Conservation (phyloP, 495 filamentous ascomycete genomes). For the Podospora pseudopauciseta region DNA sequence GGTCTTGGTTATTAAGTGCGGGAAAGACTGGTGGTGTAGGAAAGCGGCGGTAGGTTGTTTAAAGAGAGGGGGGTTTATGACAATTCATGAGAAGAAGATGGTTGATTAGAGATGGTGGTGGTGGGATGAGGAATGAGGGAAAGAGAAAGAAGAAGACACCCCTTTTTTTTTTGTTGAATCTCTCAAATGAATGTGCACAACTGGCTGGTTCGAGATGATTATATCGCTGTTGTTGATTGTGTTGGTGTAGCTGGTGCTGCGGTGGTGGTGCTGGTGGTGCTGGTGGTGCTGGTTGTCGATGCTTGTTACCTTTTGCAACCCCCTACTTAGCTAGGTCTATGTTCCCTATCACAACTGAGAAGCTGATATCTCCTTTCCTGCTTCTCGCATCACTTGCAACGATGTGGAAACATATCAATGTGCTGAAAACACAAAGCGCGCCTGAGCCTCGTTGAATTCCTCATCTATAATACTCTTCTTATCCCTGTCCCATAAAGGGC, state of each 20-base stretch:
- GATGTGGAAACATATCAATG: background rate
- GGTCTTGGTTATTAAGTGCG: conserved; percentile 59
- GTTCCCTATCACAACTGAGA: background rate
- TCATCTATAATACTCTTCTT: background rate
- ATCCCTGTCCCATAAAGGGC: background rate
- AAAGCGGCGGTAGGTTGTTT: conserved; percentile 1
- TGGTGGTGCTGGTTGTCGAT: background rate
- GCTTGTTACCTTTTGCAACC: background rate
- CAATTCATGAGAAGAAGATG: background rate
- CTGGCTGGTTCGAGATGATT: background rate
- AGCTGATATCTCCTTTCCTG: background rate
- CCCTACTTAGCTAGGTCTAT: background rate
- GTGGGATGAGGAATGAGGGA: no score
- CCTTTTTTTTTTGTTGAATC: background rate
- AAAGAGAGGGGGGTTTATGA: background rate
- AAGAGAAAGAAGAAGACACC: background rate
- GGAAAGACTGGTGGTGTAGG: background rate
- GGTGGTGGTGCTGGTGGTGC: background rate
- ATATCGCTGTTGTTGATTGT: background rate
- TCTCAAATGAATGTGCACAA: background rate
- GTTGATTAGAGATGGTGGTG: background rate
- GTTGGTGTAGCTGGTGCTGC: background rate
- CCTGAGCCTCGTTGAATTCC: background rate
- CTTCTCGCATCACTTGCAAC: background rate
- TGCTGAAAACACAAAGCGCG: background rate